These are phyloP conservation scores for Geranium brycei DNA, from an alignment of 345 rosid species.

Conservation along the genomic window DNA sequence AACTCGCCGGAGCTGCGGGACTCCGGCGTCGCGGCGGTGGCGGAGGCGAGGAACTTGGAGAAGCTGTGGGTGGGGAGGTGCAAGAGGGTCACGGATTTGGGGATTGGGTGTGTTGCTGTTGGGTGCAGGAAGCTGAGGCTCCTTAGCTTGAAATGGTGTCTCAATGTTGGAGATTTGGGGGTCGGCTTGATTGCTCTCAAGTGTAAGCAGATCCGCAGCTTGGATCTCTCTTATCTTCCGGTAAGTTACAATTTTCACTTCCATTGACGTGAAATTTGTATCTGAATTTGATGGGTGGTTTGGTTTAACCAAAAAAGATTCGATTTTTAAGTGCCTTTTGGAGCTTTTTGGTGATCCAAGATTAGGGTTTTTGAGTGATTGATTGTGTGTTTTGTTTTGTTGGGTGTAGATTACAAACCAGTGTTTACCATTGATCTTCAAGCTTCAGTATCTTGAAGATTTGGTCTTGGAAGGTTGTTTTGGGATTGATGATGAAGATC, in stretches of 20 bases:
- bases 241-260: slow-evolving; percentile 15
- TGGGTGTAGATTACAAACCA: slow-evolving; percentile 41
- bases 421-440: slow-evolving; percentile 40
- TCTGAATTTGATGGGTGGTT: too few species aligned
- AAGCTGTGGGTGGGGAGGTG: slow-evolving; percentile 53
- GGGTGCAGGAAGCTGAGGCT: slow-evolving; percentile 47
- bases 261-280: too few species aligned
- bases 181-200: slow-evolving; percentile 54
- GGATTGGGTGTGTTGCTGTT: slow-evolving; percentile 55
- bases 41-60: slow-evolving; percentile 48
- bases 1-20: slow-evolving; percentile 42
- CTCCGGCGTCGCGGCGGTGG: slow-evolving; percentile 34
- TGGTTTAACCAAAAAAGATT: too few species aligned
- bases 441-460: slow-evolving; percentile 46
- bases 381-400: background rate
- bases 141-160: slow-evolving; percentile 57
- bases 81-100: slow-evolving; percentile 56
- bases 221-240: slow-evolving; percentile 64
- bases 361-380: too few species aligned
- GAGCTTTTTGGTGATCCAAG: too few species aligned
- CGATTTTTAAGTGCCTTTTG: too few species aligned
- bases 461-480: slow-evolving; percentile 57
- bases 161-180: slow-evolving; percentile 53
- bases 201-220: slow-evolving; percentile 41
- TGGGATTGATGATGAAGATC: slow-evolving; percentile 48